A percentile compares a stretch with the other conserved stretches of the same genome.
Conservation (phyloP, 2,329 filamentous ascomycete genomes). For the Albifimbria verrucaria region DNA sequence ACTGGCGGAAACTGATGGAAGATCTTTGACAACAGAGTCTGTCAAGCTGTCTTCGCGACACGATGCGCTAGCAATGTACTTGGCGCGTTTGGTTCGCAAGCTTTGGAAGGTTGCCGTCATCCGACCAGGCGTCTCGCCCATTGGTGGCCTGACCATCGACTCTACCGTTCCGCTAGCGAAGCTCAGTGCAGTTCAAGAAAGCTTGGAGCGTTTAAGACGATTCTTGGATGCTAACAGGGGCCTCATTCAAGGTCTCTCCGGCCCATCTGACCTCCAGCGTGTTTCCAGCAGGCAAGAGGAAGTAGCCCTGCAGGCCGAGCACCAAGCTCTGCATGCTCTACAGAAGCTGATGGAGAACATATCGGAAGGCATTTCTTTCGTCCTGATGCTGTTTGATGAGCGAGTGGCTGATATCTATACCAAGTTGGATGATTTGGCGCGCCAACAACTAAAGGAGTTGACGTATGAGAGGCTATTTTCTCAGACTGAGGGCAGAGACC, state of each 20-base stretch:
- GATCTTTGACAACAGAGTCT: conserved; percentile 70
- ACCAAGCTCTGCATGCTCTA: conserved; percentile 84
- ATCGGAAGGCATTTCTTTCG: conserved; percentile 94
- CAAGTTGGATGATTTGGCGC: conserved; percentile 67
- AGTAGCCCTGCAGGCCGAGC: conserved; percentile 87
- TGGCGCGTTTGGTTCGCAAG: conserved; percentile 81
- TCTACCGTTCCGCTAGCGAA: conserved; percentile 68
- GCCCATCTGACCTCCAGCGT: conserved; percentile 77
- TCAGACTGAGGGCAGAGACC: conserved; percentile 72
- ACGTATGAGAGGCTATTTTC: conserved; percentile 90
- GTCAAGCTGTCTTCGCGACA: conserved; percentile 87
- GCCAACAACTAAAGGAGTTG: conserved; percentile 67
- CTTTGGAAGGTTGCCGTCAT: conserved; percentile 84
- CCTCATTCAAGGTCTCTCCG: conserved; percentile 92
- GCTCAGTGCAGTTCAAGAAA: conserved; percentile 73
- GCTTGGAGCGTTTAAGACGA: conserved; percentile 71
- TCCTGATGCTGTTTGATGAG: conserved; percentile 92
- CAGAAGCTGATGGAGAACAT: conserved; percentile 85
- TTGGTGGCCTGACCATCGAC: conserved; percentile 59
- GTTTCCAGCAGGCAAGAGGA: conserved; percentile 84
- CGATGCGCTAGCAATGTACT: conserved; percentile 81
- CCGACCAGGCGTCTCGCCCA: conserved; percentile 44
- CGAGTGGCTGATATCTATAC: conserved; percentile 83
- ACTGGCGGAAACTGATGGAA: conserved; percentile 73
- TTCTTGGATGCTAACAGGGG: conserved; percentile 86